Percentiles rank a stretch among this genome's conserved stretches.
Evolutionary conservation across 768 basidiomycete species (phyloP).

Genomic region (Russula dissimulans): DNA sequence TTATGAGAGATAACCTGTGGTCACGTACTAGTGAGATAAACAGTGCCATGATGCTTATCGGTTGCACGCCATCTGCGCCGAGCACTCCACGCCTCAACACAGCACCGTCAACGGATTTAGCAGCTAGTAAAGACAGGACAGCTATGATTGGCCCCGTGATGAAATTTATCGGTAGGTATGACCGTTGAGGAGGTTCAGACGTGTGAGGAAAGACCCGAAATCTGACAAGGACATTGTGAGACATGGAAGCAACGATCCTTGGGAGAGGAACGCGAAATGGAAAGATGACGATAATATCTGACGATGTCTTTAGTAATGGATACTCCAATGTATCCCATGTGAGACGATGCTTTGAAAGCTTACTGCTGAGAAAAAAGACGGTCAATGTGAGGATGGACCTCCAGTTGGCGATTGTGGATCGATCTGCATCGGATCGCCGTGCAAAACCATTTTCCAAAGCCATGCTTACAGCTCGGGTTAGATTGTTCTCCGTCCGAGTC

Average conservation of each 20-base stretch:
- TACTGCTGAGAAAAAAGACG: slow-evolving; percentile 13
- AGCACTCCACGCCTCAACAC: slow-evolving; percentile 73
- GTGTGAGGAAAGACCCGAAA: slow-evolving; percentile 8
- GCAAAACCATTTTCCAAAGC: background rate
- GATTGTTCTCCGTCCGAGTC: too few species aligned
- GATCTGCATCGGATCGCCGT: background rate
- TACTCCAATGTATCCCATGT: background rate
- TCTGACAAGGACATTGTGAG: slow-evolving; percentile 3
- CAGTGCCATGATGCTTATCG: slow-evolving; percentile 87
- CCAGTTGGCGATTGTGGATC: background rate
- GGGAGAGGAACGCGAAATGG: slow-evolving; percentile 18
- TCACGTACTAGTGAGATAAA: slow-evolving; percentile 68
- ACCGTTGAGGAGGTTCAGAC: background rate
- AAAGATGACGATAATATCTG: slow-evolving; percentile 19
- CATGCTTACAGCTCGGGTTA: too few species aligned
- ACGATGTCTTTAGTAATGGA: background rate
- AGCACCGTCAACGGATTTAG: slow-evolving; percentile 23
- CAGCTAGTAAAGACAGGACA: slow-evolving; percentile 25
- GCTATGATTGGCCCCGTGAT: slow-evolving; percentile 27
- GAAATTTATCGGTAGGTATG: slow-evolving; percentile 25
- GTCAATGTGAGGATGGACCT: slow-evolving; percentile 8
- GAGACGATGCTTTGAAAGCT: background rate
- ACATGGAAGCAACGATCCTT: background rate
- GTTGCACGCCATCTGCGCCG: slow-evolving; percentile 68
- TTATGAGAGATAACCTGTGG: too few species aligned